Base-by-base conservation (phyloP, 73 alveolate genomes). In the Tetrahymena elliotti region DNA sequence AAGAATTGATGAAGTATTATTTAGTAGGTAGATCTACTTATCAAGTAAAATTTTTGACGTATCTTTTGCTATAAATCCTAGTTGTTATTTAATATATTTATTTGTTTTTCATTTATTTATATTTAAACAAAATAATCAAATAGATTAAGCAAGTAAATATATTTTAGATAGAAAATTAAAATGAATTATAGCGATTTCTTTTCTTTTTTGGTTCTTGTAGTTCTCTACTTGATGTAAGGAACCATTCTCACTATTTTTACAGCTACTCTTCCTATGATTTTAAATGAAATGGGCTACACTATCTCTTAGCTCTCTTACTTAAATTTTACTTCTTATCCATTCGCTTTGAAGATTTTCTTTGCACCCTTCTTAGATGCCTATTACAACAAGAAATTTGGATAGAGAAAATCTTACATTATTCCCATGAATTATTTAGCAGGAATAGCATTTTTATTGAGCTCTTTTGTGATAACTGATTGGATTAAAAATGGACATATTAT, bases 321-420 rank as follows among this genome's bases (percentile, higher is more conserved):
- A 16, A 68, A 68, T n/a, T 68, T 68, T 68, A 68, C 88, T 27
- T 68, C 93, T 6, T 93, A 93, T 68, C 96, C 96, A 24, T 93
- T 93, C 54, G 38, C 96, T 34, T 54, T 93, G 47, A 93, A 93
- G 53, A 93, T 93, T 38, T 38, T 93, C 22, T 82, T 93, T 34
- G 96, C 96, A 7, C 96, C 96, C 1, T 53, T 93, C 39, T 54
- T 93, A 34, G 96, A 93, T 93, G 83, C 93, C n/a, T 93, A 93
- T 93, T 93, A 53, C 37, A 16, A 37, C 15, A 53, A 93, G 54
- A 35, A 47, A 3, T 53, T 93, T 35, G 96, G 96, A 93, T 38
- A 93, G 33, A 93, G 96, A 93, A 93, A 93, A 35, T 35, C 96
- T n/a, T 93, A 93, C 54, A 24, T 93, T 3, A 27, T 93, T 53